Evolutionary conservation across 2,329 filamentous ascomycete species (phyloP), one percentile per base, ranked within the genome.

Genomic region (Tolypocladium album): DNA sequence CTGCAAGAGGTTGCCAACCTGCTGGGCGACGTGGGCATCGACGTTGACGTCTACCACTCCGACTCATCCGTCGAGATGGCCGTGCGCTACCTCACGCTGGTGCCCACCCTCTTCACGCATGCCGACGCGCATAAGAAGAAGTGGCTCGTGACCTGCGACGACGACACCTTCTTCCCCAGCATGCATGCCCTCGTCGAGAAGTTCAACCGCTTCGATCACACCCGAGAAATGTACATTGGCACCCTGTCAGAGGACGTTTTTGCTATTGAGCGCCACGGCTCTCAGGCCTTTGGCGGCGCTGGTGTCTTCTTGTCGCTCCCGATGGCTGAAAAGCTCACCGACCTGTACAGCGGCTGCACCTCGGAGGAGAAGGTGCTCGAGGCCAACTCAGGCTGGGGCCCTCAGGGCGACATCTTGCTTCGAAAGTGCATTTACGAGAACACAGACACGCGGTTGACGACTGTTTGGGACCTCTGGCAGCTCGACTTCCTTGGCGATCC

Each of bases 391-490:
- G 82, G 82, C 58, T 84, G 82, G 81, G 82, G 82, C 2, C 78
- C 82, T 11, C 80, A 82, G 67, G 84, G 84, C 53, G 84, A 87
- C 65, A 84, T 84, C 60, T 74, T 85, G 39, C 78, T 87, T 31
- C 80, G 82, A 59, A 82, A 85, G 66, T 87, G 84, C 71, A 82
- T 87, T 66, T 86, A 86, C 71, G 80, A 84, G 64, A 80, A 87
- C 69, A 84, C 83, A 2, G 77, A 80, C 40, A 80, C 82, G 12
- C 79, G 79, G n/a, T 70, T 87, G 58, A 83, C 81, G 2, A 76
- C 80, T 17, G 71, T 86, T 60, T 78, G 79, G 66, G 80, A 82
- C 42, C 75, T 87, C 15, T 85, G 81, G 73, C 84, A 87, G 68
- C 75, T 87, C 31, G 84, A 87, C 66, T 73, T 87, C 55, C 77